Conservation (phyloP, 202 grass and related monocot species). For the Carex arenaria region DNA sequence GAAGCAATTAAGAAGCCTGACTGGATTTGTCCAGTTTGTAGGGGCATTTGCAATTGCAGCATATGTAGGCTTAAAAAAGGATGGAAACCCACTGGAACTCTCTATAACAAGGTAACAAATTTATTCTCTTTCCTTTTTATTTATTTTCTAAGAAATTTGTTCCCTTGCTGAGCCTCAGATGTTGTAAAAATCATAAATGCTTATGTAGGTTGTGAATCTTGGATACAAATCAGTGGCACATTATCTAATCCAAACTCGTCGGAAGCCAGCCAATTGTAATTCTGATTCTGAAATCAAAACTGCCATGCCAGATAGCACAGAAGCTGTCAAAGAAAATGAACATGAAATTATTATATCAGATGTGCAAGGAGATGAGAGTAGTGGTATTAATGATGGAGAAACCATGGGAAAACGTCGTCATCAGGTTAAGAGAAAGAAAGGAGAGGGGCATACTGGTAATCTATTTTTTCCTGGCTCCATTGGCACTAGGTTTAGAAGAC, state of each 20-base stretch:
- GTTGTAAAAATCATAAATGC: too few relatives aligned
- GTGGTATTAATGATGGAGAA: not conserved
- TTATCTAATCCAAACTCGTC: constrained; percentile 67
- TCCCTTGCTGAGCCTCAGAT: not conserved
- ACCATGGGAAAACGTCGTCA: not conserved
- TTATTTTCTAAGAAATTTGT: not conserved
- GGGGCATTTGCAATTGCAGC: too few relatives aligned
- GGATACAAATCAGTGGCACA: constrained; percentile 94
- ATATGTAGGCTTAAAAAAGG: too few relatives aligned
- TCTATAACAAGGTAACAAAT: too few relatives aligned
- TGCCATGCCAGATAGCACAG: too few relatives aligned
- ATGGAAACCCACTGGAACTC: too few relatives aligned
- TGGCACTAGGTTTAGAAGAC: not conserved
- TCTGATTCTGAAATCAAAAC: constrained; percentile 8
- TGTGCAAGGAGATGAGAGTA: not conserved
- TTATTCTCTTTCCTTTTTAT: too few relatives aligned
- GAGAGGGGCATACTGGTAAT: not conserved
- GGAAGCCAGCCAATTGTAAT: constrained; percentile 4
- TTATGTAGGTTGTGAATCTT: constrained; percentile 37
- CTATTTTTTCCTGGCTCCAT: not conserved
- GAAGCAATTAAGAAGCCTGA: too few relatives aligned
- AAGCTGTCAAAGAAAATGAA: too few relatives aligned
- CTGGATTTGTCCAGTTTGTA: too few relatives aligned
- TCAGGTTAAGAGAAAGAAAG: not conserved
- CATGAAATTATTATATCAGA: too few relatives aligned